These are phyloP conservation scores for Obelidium mucronatum DNA, from an alignment of 192 early-diverging fungal species.

Conservation along the genomic window DNA sequence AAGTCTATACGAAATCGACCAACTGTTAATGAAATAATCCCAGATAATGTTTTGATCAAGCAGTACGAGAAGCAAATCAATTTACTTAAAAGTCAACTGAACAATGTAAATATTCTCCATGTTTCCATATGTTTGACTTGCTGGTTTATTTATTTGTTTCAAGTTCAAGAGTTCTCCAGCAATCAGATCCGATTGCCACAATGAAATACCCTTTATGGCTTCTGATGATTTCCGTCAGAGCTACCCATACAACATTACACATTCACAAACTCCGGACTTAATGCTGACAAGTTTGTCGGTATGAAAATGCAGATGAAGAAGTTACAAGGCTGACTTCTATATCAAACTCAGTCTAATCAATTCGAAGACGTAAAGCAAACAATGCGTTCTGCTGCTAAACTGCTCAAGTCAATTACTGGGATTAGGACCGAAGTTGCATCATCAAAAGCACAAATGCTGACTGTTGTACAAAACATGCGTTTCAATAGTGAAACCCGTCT, in stretches of 20 bases:
- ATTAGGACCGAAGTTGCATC: neutral
- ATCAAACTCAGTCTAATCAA: neutral
- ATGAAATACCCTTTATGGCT: no score
- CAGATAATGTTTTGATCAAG: slow-evolving; percentile 82
- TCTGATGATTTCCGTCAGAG: slow-evolving; percentile 22
- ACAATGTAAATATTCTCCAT: slow-evolving; percentile 55
- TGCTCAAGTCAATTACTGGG: neutral
- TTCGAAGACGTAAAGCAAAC: neutral
- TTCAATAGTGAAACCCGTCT: neutral
- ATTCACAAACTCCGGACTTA: no score
- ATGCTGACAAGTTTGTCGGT: no score
- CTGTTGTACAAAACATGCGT: neutral
- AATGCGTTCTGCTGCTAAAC: neutral
- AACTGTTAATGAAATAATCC: slow-evolving; percentile 76
- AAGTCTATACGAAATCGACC: slow-evolving; percentile 88
- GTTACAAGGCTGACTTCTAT: no score
- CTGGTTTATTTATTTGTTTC: no score
- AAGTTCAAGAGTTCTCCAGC: no score
- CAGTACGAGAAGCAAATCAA: slow-evolving; percentile 80
- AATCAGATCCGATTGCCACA: no score
- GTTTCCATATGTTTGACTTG: slow-evolving; percentile 13
- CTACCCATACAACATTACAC: no score
- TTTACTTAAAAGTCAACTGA: slow-evolving; percentile 70
- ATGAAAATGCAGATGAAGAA: no score
- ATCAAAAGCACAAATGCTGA: neutral